These are phyloP conservation scores for Rhytidhysteron rufulum DNA, from an alignment of 2,329 filamentous ascomycete genomes.

Conservation along the genomic window DNA sequence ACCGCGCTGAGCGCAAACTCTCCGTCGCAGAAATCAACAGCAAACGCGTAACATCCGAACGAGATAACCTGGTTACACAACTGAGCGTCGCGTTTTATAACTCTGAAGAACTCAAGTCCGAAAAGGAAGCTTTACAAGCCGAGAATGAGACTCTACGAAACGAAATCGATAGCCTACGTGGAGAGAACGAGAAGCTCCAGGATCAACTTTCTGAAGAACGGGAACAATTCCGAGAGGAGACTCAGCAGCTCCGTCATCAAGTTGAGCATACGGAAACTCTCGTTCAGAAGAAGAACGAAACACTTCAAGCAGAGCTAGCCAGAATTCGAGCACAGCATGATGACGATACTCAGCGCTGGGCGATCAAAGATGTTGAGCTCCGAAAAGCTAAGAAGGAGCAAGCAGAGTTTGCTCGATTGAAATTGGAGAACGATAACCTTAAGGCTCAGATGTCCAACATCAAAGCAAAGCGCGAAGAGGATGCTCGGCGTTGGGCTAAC, in stretches of 20 bases:
- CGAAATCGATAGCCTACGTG: conserved; percentile 30
- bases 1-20: conserved; percentile 60
- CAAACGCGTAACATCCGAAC: conserved; percentile 59
- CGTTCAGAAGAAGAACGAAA: conserved; percentile 31
- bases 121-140: conserved; percentile 36
- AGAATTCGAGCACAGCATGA: conserved; percentile 31
- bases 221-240: conserved; percentile 31
- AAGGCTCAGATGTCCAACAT: conserved; percentile 71
- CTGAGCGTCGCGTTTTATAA: conserved; percentile 59
- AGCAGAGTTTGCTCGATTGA: conserved; percentile 53
- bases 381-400: conserved; percentile 33
- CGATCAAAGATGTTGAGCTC: conserved; percentile 30
- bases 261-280: conserved; percentile 29
- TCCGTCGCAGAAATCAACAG: conserved; percentile 61
- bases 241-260: conserved; percentile 28
- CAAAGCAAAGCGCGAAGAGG: conserved; percentile 64
- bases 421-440: conserved; percentile 66
- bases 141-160: conserved; percentile 36
- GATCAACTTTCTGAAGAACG: conserved; percentile 30
- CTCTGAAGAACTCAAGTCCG: conserved; percentile 48
- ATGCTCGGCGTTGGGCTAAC: conserved; percentile 28
- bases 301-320: conserved; percentile 28
- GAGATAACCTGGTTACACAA: conserved; percentile 62
- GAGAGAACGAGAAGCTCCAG: conserved; percentile 31
- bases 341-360: conserved; percentile 32